Evolutionary conservation across 768 basidiomycete species (phyloP).

Genomic region (Dacryopinax spathularia): DNA sequence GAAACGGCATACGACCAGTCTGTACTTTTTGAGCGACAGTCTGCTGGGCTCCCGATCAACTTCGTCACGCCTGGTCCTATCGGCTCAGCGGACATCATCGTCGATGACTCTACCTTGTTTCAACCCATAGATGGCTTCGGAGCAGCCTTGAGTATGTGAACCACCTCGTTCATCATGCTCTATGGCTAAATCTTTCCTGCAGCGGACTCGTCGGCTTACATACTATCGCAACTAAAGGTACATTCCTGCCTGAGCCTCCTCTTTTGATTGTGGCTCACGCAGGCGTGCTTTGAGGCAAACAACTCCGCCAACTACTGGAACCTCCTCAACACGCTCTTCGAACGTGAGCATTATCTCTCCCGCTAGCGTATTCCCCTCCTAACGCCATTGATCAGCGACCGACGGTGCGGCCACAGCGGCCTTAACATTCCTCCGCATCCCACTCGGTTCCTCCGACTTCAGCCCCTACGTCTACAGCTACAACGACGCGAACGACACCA

Average conservation of each 20-base stretch:
- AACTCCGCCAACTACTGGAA: slow-evolving; percentile 45
- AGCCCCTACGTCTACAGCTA: background rate
- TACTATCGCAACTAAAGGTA: slow-evolving; percentile 56
- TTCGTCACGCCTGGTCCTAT: slow-evolving; percentile 43
- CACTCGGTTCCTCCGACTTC: slow-evolving; percentile 63
- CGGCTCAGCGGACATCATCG: slow-evolving; percentile 46
- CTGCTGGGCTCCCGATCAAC: slow-evolving; percentile 31
- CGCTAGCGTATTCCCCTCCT: background rate
- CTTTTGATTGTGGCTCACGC: background rate
- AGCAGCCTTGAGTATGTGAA: background rate
- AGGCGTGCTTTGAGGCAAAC: slow-evolving; percentile 25
- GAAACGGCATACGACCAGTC: background rate
- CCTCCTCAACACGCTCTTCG: slow-evolving; percentile 45
- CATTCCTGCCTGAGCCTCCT: background rate
- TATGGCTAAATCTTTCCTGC: background rate
- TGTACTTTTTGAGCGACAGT: slow-evolving; percentile 10
- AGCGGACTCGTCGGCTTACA: slow-evolving; percentile 51
- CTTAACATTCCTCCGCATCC: slow-evolving; percentile 51
- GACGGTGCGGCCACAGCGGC: slow-evolving; percentile 52
- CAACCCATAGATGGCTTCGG: slow-evolving; percentile 58
- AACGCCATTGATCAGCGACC: slow-evolving; percentile 20
- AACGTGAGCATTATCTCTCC: slow-evolving; percentile 19
- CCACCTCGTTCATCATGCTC: background rate
- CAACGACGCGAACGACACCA: background rate
- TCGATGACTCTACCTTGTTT: slow-evolving; percentile 40